A percentile compares a stretch with the other conserved stretches of the same genome.
Conservation (phyloP, 2,329 filamentous ascomycete species). For the Biscogniauxia mediterranea region DNA sequence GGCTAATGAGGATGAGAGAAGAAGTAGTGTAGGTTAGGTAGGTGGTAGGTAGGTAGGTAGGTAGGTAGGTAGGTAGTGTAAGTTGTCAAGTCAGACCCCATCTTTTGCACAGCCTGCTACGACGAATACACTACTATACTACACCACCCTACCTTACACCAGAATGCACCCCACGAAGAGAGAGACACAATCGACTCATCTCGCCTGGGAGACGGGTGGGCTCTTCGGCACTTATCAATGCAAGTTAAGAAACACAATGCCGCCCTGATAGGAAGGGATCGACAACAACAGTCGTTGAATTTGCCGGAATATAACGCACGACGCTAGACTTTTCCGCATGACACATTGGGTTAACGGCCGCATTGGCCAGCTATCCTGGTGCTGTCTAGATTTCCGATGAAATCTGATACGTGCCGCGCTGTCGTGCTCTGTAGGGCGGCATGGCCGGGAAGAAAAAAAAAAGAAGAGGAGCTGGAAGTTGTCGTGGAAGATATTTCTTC, state of each 20-base stretch:
- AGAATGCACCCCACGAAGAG: neutral
- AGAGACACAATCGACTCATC: conserved; percentile 16
- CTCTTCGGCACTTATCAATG: conserved; percentile 27
- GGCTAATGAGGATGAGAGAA: too few relatives aligned
- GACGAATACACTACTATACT: neutral
- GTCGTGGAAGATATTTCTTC: neutral
- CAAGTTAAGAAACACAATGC: conserved; percentile 25
- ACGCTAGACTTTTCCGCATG: conserved; percentile 20
- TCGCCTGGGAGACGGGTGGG: conserved; percentile 14
- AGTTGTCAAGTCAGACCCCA: neutral
- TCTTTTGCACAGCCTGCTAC: conserved; percentile 1
- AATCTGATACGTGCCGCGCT: conserved; percentile 18
- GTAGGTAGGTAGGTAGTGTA: too few relatives aligned
- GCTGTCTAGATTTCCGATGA: conserved; percentile 1
- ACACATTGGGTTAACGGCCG: conserved; percentile 3
- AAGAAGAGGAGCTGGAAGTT: neutral
- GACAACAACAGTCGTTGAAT: conserved; percentile 19
- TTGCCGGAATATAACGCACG: conserved; percentile 23
- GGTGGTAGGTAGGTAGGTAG: too few relatives aligned
- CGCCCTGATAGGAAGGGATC: conserved; percentile 23
- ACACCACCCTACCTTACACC: too few relatives aligned
- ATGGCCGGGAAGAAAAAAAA: conserved; percentile 10
- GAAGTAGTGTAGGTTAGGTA: too few relatives aligned
- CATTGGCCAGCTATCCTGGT: conserved; percentile 6
- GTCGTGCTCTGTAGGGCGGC: conserved; percentile 17